Base-by-base conservation (phyloP, 202 grass and related monocot genomes). In the Saccharum hybrid region DNA sequence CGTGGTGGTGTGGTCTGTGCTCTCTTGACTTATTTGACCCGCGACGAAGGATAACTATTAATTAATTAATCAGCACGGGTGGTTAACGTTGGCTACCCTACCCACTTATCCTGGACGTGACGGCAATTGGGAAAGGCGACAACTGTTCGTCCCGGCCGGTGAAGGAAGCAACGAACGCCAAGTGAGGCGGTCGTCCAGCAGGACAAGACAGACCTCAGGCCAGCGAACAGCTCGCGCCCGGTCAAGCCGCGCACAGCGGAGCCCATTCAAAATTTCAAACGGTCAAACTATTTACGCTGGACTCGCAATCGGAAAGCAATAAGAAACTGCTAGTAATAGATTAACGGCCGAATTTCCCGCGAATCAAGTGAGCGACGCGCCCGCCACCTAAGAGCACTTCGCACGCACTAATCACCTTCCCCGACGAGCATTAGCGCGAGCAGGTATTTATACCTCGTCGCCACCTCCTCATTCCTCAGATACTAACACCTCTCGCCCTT, bases 271-370 rank as follows among this genome's bases (percentile, higher is more conserved):
- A 46, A 1, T 46, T 4, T 49, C 46, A 13, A 42, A 18, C 49
- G 73, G 83, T 89, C 88, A 89, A 89, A 86, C 59, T 61, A 41
- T 82, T n/a, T 66, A 74, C 73, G 61, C 83, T 70, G 51, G 23
- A 68, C 16, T 46, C 23, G 10, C 7, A 31, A 68, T 36, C 4
- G 2, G 6, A 68, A 70, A 22, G 18, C 2, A 6, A 11, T 5
- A 40, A 2, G 1, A 40, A 8, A 39, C 38, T 39, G 38, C 38
- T 39, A 39, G 33, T 33, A 4, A 0, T 71, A 43, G 22, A 28
- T 6, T 16, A 80, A 80, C 77, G 79, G 79, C 51, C 66, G 7
- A 28, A 59, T 64, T 79, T 28, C 33, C 66, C 41, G 66, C 12
- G 14, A 49, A 62, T 22, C 16, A 45, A 19, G 3, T 13, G 8